Evolutionary conservation across 768 basidiomycete species (phyloP).

Genomic region (Russula olivacea): DNA sequence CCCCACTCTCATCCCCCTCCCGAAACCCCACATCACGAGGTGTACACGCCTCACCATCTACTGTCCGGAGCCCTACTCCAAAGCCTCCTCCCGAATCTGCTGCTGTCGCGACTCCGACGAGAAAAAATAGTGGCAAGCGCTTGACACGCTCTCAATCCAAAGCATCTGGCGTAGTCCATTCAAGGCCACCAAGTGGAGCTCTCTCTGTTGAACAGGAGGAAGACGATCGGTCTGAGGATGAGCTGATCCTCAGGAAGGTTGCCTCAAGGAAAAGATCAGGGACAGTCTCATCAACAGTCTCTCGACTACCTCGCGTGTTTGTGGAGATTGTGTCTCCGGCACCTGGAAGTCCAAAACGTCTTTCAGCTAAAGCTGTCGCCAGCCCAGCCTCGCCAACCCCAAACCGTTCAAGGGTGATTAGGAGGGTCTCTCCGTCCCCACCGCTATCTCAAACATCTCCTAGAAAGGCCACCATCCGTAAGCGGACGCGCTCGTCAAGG

Average conservation of each 20-base stretch:
- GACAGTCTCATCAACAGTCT: neutral
- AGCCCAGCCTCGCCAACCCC: slow-evolving; percentile 14
- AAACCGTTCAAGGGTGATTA: neutral
- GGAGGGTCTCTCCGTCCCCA: neutral
- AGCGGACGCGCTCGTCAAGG: neutral
- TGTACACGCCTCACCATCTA: neutral
- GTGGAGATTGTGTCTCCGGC: slow-evolving; percentile 17
- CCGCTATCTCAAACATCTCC: neutral
- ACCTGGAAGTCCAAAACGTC: slow-evolving; percentile 8
- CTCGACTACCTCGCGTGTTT: slow-evolving; percentile 14
- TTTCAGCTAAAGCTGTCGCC: neutral
- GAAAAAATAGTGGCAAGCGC: slow-evolving; percentile 1
- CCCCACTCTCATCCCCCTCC: slow-evolving; percentile 7
- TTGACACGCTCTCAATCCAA: slow-evolving; percentile 16
- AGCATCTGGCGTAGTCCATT: neutral
- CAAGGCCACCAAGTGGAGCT: neutral
- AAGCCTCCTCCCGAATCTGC: neutral
- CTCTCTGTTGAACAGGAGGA: neutral
- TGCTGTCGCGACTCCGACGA: neutral
- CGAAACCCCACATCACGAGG: neutral
- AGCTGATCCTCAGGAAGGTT: slow-evolving; percentile 7
- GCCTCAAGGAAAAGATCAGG: neutral
- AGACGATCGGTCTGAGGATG: slow-evolving; percentile 22
- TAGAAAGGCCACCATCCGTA: neutral
- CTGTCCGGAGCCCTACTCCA: neutral